A percentile compares a stretch with the other conserved stretches of the same genome.
Conservation (phyloP, 129 eudicot genomes). For the Deinandra increscens region DNA sequence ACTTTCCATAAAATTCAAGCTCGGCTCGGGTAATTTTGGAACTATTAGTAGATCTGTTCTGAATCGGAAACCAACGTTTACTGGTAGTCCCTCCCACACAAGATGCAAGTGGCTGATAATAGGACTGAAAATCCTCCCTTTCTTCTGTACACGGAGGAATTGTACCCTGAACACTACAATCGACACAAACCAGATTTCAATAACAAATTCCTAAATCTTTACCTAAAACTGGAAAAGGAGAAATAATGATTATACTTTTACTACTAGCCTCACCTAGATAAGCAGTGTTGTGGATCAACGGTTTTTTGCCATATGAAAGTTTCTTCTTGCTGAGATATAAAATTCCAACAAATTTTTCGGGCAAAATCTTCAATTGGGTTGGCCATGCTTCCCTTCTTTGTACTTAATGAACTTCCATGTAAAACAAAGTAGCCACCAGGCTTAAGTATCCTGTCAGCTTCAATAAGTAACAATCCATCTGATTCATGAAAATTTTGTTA, state of each 20-base stretch:
- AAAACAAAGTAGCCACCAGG: constrained; percentile 95
- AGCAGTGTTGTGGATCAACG: constrained; percentile 61
- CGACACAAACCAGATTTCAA: not conserved
- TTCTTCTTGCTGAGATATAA: constrained; percentile 84
- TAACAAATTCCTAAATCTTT: not conserved
- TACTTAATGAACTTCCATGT: constrained; percentile 53
- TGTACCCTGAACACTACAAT: constrained; percentile 42
- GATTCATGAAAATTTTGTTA: constrained; percentile 18
- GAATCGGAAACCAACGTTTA: constrained; percentile 78
- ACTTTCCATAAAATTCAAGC: constrained; percentile 71
- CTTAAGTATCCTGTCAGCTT: constrained; percentile 81
- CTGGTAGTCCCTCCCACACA: constrained; percentile 73
- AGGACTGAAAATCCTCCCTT: constrained; percentile 62
- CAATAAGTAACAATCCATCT: constrained; percentile 85
- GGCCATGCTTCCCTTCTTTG: constrained; percentile 56
- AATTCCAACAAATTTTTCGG: constrained; percentile 70
- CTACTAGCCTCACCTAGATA: constrained; percentile 59
- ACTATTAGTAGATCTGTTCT: constrained; percentile 69
- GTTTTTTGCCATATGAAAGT: constrained; percentile 96
- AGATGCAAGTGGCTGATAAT: constrained; percentile 64
- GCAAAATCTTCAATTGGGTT: constrained; percentile 69
- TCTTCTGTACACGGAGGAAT: constrained; percentile 69
- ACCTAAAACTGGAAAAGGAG: not conserved
- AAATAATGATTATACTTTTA: not conserved
- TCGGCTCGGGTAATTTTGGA: constrained; percentile 45